Evolutionary conservation across 345 rosid species (phyloP).

Genomic region (Stellera chamaejasme): DNA sequence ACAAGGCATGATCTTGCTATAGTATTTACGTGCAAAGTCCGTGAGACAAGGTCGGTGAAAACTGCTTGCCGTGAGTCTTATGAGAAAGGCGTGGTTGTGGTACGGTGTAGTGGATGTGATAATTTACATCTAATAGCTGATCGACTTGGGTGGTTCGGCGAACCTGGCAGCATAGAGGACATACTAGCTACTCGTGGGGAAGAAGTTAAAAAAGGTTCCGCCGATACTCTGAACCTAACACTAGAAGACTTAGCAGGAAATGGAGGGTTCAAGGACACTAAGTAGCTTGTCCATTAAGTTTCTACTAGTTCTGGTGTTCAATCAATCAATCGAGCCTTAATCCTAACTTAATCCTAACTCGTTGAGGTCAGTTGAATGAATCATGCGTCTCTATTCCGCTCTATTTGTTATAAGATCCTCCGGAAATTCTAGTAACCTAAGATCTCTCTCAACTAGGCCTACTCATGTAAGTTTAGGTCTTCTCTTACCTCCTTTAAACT

Average conservation of each 20-base stretch:
- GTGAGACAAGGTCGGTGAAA: conserved; percentile 82
- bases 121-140: conserved; percentile 86
- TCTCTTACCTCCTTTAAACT: no score
- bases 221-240: conserved; percentile 62
- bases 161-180: conserved; percentile 79
- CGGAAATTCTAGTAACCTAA: no score
- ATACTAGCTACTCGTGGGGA: conserved; percentile 78
- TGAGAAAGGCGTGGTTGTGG: conserved; percentile 87
- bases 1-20: conserved; percentile 81
- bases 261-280: conserved; percentile 13
- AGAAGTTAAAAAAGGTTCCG: conserved; percentile 67
- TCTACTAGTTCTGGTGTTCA: no score
- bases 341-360: no score
- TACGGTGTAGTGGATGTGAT: conserved; percentile 69
- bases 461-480: no score
- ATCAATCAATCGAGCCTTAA: no score
- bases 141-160: conserved; percentile 83
- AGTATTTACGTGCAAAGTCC: conserved; percentile 82
- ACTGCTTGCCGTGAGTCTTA: conserved; percentile 63
- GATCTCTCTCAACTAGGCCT: no score
- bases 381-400: no score
- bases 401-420: no score
- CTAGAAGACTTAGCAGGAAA: conserved; percentile 83
- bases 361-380: no score
- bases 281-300: no score